Conservation (phyloP, 1,139 yeast species). For the Lodderomyces beijingensis region DNA sequence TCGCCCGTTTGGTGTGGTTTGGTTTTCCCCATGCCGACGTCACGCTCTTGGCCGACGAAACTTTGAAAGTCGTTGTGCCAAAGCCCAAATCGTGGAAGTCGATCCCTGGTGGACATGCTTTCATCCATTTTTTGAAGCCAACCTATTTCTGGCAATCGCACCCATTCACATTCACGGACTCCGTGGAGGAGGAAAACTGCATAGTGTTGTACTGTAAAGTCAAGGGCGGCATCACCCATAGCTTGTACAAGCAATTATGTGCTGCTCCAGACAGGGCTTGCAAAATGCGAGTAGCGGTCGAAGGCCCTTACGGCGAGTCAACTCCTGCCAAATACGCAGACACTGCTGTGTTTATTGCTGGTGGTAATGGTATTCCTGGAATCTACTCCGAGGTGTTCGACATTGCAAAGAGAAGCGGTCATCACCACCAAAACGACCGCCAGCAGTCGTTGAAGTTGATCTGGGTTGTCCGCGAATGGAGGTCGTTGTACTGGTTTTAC, state of each 20-base stretch:
- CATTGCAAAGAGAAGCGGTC: slow-evolving; percentile 13
- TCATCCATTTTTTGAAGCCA: slow-evolving; percentile 39
- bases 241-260: slow-evolving; percentile 26
- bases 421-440: too few relatives aligned
- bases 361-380: slow-evolving; percentile 45
- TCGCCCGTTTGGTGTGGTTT: slow-evolving; percentile 29
- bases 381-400: slow-evolving; percentile 35
- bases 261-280: slow-evolving; percentile 24
- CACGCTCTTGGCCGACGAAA: slow-evolving; percentile 31
- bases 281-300: slow-evolving; percentile 30
- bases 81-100: slow-evolving; percentile 39
- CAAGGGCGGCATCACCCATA: slow-evolving; percentile 37
- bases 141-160: slow-evolving; percentile 43
- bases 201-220: slow-evolving; percentile 29
- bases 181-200: slow-evolving; percentile 16
- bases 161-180: slow-evolving; percentile 26
- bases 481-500: slow-evolving; percentile 31
- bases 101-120: slow-evolving; percentile 51
- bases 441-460: slow-evolving; percentile 4
- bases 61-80: slow-evolving; percentile 38
- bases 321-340: slow-evolving; percentile 27
- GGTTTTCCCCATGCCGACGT: slow-evolving; percentile 39
- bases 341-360: slow-evolving; percentile 39
- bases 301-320: slow-evolving; percentile 41
- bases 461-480: slow-evolving; percentile 29